A percentile compares a stretch with the other conserved stretches of the same genome.
Conservation (phyloP, 2,329 filamentous ascomycete genomes). For the Zasmidium angulare region DNA sequence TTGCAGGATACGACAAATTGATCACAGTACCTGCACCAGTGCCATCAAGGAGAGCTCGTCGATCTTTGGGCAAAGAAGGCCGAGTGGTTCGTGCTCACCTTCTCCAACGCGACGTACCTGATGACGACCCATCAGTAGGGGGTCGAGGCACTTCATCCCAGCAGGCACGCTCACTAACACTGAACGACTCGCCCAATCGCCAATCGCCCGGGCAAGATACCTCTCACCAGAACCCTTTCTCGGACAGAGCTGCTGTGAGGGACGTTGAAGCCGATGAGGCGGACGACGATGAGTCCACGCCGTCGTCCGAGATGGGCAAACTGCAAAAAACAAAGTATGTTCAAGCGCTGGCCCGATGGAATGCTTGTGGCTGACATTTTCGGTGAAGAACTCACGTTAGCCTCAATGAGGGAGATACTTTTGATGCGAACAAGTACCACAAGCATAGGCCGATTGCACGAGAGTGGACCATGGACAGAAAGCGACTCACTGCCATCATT, state of each 20-base stretch:
- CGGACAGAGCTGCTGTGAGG: neutral
- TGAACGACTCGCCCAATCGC: neutral
- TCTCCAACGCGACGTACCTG: neutral
- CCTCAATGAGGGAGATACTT: slow-evolving; percentile 38
- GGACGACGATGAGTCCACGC: neutral
- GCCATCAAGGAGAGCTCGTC: neutral
- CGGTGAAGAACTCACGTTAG: slow-evolving; percentile 34
- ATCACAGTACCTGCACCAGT: slow-evolving; percentile 5
- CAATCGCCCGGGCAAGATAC: neutral
- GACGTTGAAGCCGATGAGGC: neutral
- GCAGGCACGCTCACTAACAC: neutral
- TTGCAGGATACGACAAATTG: slow-evolving; percentile 11
- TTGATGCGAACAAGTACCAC: slow-evolving; percentile 47
- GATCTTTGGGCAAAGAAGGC: slow-evolving; percentile 9
- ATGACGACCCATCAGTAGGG: neutral
- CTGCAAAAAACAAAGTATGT: neutral
- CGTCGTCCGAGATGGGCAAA: neutral
- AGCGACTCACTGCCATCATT: slow-evolving; percentile 66
- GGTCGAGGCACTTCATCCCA: neutral
- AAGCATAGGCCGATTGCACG: slow-evolving; percentile 66
- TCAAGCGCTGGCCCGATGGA: neutral
- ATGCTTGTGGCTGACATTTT: neutral
- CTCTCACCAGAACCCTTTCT: neutral
- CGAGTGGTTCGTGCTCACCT: slow-evolving; percentile 17
- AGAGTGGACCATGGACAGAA: slow-evolving; percentile 68